Conservation (phyloP, 352 stramenopile genomes). For the Elongisporangium anandrum region DNA sequence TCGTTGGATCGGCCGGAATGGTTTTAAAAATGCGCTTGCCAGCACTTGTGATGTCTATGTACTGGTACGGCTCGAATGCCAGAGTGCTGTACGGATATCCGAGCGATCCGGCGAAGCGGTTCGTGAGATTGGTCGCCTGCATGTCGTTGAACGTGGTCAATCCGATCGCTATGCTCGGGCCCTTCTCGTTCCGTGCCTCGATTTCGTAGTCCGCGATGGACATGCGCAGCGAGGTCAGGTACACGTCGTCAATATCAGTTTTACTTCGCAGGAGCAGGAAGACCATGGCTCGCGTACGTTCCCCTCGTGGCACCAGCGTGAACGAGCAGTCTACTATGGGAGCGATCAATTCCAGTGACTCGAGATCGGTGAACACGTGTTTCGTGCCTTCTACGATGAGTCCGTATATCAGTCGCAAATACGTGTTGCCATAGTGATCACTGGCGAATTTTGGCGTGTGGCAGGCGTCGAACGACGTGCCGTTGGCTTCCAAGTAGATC, state of each 20-base stretch:
- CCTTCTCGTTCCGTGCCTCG: slow-evolving; percentile 4
- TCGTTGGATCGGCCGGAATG: background rate
- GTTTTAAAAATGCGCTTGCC: background rate
- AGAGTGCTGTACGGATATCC: background rate
- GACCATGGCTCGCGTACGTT: slow-evolving; percentile 1
- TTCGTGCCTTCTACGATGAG: slow-evolving; percentile 4
- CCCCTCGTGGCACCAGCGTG: background rate
- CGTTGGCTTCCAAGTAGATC: slow-evolving; percentile 22
- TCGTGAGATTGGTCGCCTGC: background rate
- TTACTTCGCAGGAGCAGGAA: slow-evolving; percentile 4
- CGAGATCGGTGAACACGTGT: background rate
- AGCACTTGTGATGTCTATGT: background rate
- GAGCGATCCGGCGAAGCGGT: background rate
- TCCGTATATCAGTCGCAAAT: slow-evolving; percentile 12
- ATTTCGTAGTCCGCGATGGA: slow-evolving; percentile 9
- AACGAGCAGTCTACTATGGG: slow-evolving; percentile 5
- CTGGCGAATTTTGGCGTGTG: slow-evolving; percentile 9
- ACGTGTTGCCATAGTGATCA: slow-evolving; percentile 16
- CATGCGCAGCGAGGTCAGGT: slow-evolving; percentile 3
- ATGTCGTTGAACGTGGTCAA: slow-evolving; percentile 13
- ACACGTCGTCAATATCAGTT: background rate
- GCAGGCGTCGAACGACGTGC: slow-evolving; percentile 15
- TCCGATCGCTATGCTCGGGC: background rate
- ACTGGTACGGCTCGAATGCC: background rate
- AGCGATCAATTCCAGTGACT: background rate